Conservation (phyloP, 352 stramenopile species). For the Phytophthora fragariae region DNA sequence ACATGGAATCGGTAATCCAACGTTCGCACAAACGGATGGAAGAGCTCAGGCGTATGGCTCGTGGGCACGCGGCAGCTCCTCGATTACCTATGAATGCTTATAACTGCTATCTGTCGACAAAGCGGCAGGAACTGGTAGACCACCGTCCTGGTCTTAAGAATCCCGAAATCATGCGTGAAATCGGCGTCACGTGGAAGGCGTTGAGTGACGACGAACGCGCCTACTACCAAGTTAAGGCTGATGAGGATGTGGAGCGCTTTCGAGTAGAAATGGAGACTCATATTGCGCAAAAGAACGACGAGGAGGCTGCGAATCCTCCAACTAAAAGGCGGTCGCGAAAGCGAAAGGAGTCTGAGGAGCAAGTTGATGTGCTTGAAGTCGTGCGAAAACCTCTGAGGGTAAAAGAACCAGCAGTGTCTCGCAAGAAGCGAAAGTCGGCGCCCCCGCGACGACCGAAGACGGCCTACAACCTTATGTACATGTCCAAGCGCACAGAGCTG, state of each 20-base stretch:
- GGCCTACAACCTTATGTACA: constrained; percentile 74
- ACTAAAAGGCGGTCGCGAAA: constrained; percentile 20
- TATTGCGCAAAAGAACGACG: constrained; percentile 17
- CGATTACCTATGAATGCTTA: constrained; percentile 53
- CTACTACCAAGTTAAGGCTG: constrained; percentile 46
- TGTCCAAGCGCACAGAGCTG: constrained; percentile 62
- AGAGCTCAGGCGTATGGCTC: constrained; percentile 45
- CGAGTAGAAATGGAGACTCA: constrained; percentile 58
- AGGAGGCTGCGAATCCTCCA: background rate
- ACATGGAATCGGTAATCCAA: constrained; percentile 34
- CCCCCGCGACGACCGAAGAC: constrained; percentile 50
- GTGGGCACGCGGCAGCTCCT: constrained; percentile 44
- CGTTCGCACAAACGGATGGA: constrained; percentile 41
- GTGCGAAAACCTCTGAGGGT: constrained; percentile 1
- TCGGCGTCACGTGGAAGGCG: constrained; percentile 53
- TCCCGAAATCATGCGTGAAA: constrained; percentile 58
- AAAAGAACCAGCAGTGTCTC: constrained; percentile 4
- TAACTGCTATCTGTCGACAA: constrained; percentile 48
- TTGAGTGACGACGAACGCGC: constrained; percentile 42
- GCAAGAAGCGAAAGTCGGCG: constrained; percentile 39
- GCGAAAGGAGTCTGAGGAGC: constrained; percentile 8
- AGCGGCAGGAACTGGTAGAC: constrained; percentile 44
- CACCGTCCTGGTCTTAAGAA: constrained; percentile 42
- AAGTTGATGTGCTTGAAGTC: background rate
- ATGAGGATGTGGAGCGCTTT: constrained; percentile 58